Evolutionary conservation across 768 basidiomycete species (phyloP), one percentile per base, ranked within the genome.

Genomic region (Naematelia encephala): DNA sequence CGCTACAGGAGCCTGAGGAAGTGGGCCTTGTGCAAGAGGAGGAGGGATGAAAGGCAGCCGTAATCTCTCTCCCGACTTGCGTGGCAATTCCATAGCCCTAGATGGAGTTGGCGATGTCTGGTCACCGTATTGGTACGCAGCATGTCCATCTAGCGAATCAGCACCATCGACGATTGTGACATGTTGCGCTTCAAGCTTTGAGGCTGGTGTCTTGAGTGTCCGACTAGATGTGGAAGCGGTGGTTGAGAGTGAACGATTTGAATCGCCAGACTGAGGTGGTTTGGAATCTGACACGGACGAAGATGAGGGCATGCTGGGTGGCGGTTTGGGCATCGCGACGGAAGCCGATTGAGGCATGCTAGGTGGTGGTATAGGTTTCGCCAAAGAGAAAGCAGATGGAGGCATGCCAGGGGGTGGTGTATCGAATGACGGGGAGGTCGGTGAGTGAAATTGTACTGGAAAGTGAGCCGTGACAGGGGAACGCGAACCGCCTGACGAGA

Each of bases 121-220:
- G 10, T 23, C 19, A 22, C 19, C 13, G 50, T 39, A 47, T 5
- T 21, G 8, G 19, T 25, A 19, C 19, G 46, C 8, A 12, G 54
- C 23, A 26, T 55, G 54, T 16, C 16, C 23, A 23, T 69, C 68
- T 27, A 62, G 45, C 4, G 62, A 60, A 14, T 57, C 57, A 2
- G 61, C 61, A 14, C 54, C 49, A 8, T 47, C 54, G 19, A 59
- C 64, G 22, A 64, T 64, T 21, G 58, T 57, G 16, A 52, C 5
- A 10, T 56, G 34, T 27, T 57, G 48, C n/a, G 49, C 12, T 30
- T 16, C 34, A 8, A 16, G 34, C 34, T 69, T 67, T 2, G 69
- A 65, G 46, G 69, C 61, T 56, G 69, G 72, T 0, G 72, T 71
- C 48, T 69, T 67, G 13, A 71, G 51, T 2, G 69, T 70, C 13